phyloP scores from a whole-genome alignment of 1,139 yeast species.

The Meyerozyma guilliermondii region DNA sequence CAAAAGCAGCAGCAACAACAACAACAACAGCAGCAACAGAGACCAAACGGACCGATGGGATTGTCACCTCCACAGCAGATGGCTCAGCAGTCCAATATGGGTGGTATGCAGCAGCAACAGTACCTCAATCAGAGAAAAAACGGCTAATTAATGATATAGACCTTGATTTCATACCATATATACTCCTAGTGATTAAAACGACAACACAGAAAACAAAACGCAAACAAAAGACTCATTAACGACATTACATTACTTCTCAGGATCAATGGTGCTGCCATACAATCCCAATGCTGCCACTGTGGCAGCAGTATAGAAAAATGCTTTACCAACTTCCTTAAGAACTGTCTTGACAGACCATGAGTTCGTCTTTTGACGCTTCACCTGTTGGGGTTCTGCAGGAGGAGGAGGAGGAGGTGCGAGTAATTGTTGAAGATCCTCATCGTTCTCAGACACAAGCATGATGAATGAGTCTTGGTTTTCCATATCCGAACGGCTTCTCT shows the following conservation, averaged over 20 bases:
- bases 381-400: background rate
- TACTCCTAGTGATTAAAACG: background rate
- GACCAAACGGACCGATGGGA: constrained; percentile 2
- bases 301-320: constrained; percentile 26
- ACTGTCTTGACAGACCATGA: constrained; percentile 13
- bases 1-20: constrained; percentile 23
- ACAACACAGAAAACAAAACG: background rate
- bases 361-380: background rate
- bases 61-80: constrained; percentile 1
- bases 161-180: background rate
- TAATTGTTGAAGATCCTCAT: background rate
- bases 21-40: constrained; percentile 7
- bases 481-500: constrained; percentile 7
- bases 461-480: constrained; percentile 1
- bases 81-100: background rate
- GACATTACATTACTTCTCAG: constrained; percentile 1
- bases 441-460: background rate
- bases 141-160: background rate
- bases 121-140: background rate
- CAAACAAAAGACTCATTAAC: background rate
- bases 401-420: constrained; percentile 1
- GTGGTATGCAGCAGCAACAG: background rate
- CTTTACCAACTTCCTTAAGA: constrained; percentile 32
- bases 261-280: constrained; percentile 23
- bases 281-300: constrained; percentile 37